These are phyloP conservation scores for Hondaea fermentalgiana DNA, from an alignment of 108 stramenopile species.

Conservation along the genomic window DNA sequence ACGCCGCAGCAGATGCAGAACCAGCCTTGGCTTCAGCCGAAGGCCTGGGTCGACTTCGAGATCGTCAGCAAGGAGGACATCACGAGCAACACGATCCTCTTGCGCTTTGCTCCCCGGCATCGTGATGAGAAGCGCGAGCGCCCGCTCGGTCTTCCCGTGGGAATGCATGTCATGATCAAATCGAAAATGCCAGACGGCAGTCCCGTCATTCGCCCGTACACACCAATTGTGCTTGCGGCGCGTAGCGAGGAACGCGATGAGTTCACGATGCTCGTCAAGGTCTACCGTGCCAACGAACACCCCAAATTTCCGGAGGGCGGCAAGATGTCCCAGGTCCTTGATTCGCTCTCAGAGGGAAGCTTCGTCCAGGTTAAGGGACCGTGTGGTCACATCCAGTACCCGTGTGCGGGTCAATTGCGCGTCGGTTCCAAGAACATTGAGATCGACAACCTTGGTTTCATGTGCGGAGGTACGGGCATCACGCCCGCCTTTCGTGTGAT, in stretches of 20 bases:
- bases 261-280: constrained; percentile 82
- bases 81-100: background rate
- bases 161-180: constrained; percentile 41
- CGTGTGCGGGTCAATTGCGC: constrained; percentile 31
- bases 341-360: constrained; percentile 76
- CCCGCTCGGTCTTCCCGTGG: constrained; percentile 39
- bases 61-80: background rate
- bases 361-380: constrained; percentile 57
- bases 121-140: background rate
- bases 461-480: constrained; percentile 97
- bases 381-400: constrained; percentile 50
- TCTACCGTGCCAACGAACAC: constrained; percentile 75
- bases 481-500: constrained; percentile 92
- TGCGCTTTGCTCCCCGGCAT: background rate
- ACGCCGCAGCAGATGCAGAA: background rate
- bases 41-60: background rate
- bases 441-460: constrained; percentile 72
- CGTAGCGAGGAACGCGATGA: constrained; percentile 62
- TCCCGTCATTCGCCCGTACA: constrained; percentile 64
- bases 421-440: background rate
- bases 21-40: background rate
- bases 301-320: constrained; percentile 91
- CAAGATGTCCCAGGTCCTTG: constrained; percentile 89
- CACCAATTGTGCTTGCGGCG: constrained; percentile 57
- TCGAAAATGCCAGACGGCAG: constrained; percentile 23